Evolutionary conservation across 2,329 filamentous ascomycete genomes (phyloP).

Genomic region (Venturia pyrina): DNA sequence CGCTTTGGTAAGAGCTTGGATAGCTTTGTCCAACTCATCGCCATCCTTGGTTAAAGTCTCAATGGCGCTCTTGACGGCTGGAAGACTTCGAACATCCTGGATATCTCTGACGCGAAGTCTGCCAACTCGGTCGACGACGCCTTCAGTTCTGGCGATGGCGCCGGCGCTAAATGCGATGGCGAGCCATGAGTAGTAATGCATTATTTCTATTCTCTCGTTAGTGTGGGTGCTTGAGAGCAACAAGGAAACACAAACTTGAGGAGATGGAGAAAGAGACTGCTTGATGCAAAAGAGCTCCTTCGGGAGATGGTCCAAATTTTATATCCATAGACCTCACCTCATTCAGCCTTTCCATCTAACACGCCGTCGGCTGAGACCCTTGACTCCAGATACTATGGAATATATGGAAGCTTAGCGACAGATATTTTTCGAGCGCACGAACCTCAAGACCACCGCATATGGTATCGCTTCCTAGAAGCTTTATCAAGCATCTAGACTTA

Average conservation of each 20-base stretch:
- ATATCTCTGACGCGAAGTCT: not conserved
- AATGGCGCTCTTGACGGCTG: not conserved
- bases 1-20: not conserved
- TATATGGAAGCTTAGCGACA: not conserved
- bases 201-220: not conserved
- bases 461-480: not conserved
- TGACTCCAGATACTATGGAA: not conserved
- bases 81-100: not conserved
- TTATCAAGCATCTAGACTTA: not conserved
- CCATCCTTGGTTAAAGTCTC: not conserved
- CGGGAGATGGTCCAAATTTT: too few relatives aligned
- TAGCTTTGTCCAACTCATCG: conserved; percentile 1
- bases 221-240: not conserved
- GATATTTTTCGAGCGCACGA: not conserved
- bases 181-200: not conserved
- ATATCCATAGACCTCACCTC: not conserved
- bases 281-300: too few relatives aligned
- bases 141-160: not conserved
- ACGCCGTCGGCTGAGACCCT: not conserved
- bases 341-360: not conserved
- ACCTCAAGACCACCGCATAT: not conserved
- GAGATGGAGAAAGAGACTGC: not conserved
- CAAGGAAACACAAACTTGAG: not conserved
- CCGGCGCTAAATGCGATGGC: not conserved
- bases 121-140: not conserved